These are phyloP conservation scores for Scedosporium aurantiacum DNA, from an alignment of 2,329 filamentous ascomycete species.

Conservation along the genomic window DNA sequence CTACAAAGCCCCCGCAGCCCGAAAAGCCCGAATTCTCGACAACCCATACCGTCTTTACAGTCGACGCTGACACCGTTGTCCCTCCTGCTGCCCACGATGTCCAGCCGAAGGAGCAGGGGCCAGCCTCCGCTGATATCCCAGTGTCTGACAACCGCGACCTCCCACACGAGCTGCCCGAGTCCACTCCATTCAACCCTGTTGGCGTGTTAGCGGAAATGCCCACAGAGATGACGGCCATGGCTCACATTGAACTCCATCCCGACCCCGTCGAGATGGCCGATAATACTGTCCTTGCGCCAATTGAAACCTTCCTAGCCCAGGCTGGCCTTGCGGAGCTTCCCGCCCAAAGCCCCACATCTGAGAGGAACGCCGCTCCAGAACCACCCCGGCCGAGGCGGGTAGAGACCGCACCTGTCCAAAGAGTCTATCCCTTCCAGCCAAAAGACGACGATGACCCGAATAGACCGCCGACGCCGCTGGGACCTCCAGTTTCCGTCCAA, in stretches of 20 bases:
- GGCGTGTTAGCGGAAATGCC: conserved; percentile 37
- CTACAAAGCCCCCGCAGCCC: not conserved
- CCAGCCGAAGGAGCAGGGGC: not conserved
- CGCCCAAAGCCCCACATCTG: conserved; percentile 16
- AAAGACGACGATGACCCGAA: conserved; percentile 5
- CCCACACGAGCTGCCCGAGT: conserved; percentile 20
- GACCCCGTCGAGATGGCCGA: conserved; percentile 34
- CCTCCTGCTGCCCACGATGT: not conserved
- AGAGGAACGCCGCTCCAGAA: conserved; percentile 12
- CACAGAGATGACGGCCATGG: conserved; percentile 28
- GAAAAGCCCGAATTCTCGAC: not conserved
- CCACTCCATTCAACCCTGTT: conserved; percentile 25
- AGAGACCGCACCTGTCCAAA: conserved; percentile 5
- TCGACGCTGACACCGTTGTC: not conserved
- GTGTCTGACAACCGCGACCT: conserved; percentile 24
- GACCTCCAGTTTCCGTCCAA: not conserved
- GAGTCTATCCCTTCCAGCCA: conserved; percentile 11
- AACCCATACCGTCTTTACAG: not conserved
- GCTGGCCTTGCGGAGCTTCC: conserved; percentile 27
- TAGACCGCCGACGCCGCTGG: conserved; percentile 3
- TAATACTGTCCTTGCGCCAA: conserved; percentile 23
- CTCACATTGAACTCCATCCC: conserved; percentile 31
- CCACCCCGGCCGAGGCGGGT: conserved; percentile 11
- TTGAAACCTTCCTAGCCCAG: conserved; percentile 14
- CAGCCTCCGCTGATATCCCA: conserved; percentile 13